Evolutionary conservation across 2,329 filamentous ascomycete species (phyloP), one percentile per base, ranked within the genome.

Genomic region (Ceratocystis eucalypticola): DNA sequence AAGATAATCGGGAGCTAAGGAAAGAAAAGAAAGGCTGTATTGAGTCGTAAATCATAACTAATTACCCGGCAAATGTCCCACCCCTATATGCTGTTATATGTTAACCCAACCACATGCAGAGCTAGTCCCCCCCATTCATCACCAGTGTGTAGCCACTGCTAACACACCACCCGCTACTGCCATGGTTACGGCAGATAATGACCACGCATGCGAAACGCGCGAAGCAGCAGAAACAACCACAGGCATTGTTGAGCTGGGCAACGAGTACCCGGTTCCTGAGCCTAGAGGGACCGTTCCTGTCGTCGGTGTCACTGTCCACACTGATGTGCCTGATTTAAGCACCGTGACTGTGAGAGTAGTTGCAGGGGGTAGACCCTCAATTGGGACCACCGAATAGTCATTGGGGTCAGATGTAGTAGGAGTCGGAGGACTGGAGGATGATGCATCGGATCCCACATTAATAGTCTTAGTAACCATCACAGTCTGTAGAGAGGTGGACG

Each of bases 171-270:
- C 55, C 28, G 37, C 64, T 20, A 61, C 15, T 12, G 64, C 72
- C 70, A 48, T 15, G 20, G 44, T 22, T 3, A 55, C 50, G 10
- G 46, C 28, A 28, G 66, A 62, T 10, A 62, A 57, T 17, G 55
- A 37, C 44, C 62, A 30, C 12, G 22, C 6, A 53, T 17, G 41
- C 62, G 44, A 30, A 41, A 41, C 37, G n/a, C 71, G 71, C 41
- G 70, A 69, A 10, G 69, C 66, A 17, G 41, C 37, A 4, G 66
- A 68, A 22, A 66, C 64, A 62, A 68, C 63, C 17, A 65, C 61
- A 15, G 66, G 50, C 25, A 50, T 53, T 2, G 64, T 66, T 2
- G 59, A 30, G 50, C 61, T 66, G 6, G 66, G 50, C 37, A 59
- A 25, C 2, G 50, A 44, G 15, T 66, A 64, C 22, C 66, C 64